Conservation (phyloP, 345 rosid genomes). For the Sapria himalayana region DNA sequence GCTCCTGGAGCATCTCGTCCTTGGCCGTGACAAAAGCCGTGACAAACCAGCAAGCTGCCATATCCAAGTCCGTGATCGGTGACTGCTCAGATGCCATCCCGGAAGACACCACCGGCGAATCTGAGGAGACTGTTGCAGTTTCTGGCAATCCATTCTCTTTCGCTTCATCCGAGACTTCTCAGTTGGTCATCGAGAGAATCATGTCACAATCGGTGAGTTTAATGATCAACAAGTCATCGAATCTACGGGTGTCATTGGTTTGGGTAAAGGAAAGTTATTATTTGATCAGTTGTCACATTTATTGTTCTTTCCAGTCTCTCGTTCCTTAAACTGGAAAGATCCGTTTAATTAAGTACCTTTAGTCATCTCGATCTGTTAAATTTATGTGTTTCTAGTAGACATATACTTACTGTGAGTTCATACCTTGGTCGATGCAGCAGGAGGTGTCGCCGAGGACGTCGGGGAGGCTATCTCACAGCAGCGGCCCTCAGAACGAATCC, state of each 20-base stretch:
- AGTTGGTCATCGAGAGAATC: conserved; percentile 94
- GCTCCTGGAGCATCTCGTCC: conserved; percentile 93
- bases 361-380: too few species aligned
- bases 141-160: conserved; percentile 87
- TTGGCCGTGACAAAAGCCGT: conserved; percentile 59
- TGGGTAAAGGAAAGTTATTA: too few species aligned
- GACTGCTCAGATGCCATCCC: conserved; percentile 25
- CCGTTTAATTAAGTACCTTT: too few species aligned
- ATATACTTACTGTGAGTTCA: too few species aligned
- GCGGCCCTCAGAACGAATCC: conserved; percentile 63
- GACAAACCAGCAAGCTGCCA: conserved; percentile 20
- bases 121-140: conserved; percentile 38
- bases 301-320: too few species aligned
- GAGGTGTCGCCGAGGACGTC: conserved; percentile 74
- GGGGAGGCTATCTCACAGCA: conserved; percentile 74
- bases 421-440: too few species aligned
- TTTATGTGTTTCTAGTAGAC: too few species aligned
- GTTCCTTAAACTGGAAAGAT: too few species aligned
- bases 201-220: conserved; percentile 94
- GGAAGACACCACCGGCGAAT: conserved; percentile 47
- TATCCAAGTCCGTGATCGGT: conserved; percentile 20
- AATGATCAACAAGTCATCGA: too few species aligned
- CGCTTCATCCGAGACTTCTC: conserved; percentile 88
- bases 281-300: too few species aligned
- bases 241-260: too few species aligned